Percentiles rank a stretch among this genome's conserved stretches.
These are phyloP conservation scores for Melampsora larici-populina DNA, from an alignment of 1,284 basidiomycete species.

Conservation along the genomic window DNA sequence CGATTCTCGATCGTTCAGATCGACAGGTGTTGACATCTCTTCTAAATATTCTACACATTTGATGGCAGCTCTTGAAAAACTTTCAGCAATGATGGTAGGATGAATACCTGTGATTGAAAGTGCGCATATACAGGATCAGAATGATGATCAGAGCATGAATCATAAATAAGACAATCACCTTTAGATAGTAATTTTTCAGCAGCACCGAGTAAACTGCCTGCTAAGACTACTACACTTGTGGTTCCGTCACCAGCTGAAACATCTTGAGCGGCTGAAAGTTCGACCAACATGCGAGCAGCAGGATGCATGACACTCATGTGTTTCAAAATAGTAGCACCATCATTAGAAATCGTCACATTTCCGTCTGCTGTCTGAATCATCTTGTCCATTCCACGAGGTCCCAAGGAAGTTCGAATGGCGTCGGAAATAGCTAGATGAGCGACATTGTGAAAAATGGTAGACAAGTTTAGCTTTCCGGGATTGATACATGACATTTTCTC, in stretches of 20 bases:
- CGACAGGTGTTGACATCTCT: conserved; percentile 87
- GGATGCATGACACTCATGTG: conserved; percentile 97
- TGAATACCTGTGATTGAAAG: conserved; percentile 65
- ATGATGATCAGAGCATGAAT: background rate
- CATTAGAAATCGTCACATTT: conserved; percentile 97
- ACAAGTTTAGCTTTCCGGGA: background rate
- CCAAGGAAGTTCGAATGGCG: conserved; percentile 92
- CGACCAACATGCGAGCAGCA: conserved; percentile 97
- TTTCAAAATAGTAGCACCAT: conserved; percentile 96
- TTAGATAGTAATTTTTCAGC: conserved; percentile 84
- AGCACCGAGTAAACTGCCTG: conserved; percentile 84
- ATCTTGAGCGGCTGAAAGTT: conserved; percentile 96
- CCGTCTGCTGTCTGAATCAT: conserved; percentile 97
- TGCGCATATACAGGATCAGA: background rate
- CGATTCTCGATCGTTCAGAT: conserved; percentile 80
- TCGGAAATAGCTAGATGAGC: conserved; percentile 79
- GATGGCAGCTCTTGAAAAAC: conserved; percentile 84
- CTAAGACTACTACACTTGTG: conserved; percentile 95
- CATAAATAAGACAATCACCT: too few relatives aligned
- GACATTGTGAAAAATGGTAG: conserved; percentile 25
- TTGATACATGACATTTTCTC: background rate
- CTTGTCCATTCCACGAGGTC: conserved; percentile 96
- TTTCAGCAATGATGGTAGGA: conserved; percentile 94
- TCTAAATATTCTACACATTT: conserved; percentile 93
- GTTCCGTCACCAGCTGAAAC: conserved; percentile 98